Conservation (phyloP, 148 eudicot genomes). For the Silene uniflora region DNA sequence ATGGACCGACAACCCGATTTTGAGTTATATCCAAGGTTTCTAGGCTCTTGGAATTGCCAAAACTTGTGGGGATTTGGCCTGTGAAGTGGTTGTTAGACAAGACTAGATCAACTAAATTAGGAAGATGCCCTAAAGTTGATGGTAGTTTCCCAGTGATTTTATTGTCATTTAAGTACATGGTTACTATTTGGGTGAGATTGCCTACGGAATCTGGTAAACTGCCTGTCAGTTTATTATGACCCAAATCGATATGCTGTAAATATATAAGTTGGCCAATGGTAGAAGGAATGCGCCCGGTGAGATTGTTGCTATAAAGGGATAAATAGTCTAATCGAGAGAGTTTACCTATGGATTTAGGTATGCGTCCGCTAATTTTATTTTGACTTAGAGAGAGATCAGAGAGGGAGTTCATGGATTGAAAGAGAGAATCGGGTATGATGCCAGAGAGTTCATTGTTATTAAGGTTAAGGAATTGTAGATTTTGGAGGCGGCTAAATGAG, state of each 20-base stretch:
- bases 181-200: conserved; percentile 34
- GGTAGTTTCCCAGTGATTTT: conserved; percentile 52
- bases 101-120: conserved; percentile 34
- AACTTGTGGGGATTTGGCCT: conserved; percentile 59
- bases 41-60: conserved; percentile 42
- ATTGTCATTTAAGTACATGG: conserved; percentile 52
- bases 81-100: conserved; percentile 46
- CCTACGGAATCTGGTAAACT: conserved; percentile 48
- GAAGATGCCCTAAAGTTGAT: conserved; percentile 44
- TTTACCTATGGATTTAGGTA: conserved; percentile 56
- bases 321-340: conserved; percentile 36
- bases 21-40: conserved; percentile 48
- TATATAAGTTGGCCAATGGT: conserved; percentile 46
- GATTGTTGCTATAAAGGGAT: conserved; percentile 40
- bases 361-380: conserved; percentile 32
- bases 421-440: conserved; percentile 31
- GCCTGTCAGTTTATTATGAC: conserved; percentile 43
- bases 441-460: conserved; percentile 43
- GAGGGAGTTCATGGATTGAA: conserved; percentile 29
- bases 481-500: conserved; percentile 25
- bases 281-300: conserved; percentile 52
- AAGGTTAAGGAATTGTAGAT: conserved; percentile 27
- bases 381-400: conserved; percentile 39
- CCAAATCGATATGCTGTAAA: conserved; percentile 32
- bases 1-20: conserved; percentile 43